Base-by-base conservation (phyloP, 106 monocot genomes). In the Acanthochlamys bracteata region DNA sequence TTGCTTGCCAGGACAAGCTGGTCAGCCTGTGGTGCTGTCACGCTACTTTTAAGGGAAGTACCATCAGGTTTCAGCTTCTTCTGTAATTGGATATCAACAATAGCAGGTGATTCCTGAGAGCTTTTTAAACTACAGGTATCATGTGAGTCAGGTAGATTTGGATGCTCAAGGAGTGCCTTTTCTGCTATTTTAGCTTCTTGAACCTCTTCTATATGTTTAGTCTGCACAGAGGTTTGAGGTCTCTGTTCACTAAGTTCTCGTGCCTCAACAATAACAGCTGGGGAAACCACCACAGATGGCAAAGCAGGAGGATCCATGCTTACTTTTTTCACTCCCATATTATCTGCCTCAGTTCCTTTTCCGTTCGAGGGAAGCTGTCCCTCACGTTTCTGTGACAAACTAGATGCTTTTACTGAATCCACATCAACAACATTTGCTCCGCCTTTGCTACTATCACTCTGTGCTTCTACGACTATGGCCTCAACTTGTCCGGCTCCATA, bases 211-310 rank as follows among this genome's bases (percentile, higher is more conserved):
- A 53, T 71, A 20, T 60, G 42, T 19, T 55, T 61, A 39, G 45
- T 55, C 11, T 66, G 53, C 16, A 33, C 26, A 53, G 3, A 17
- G 62, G 20, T 49, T 49, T 17, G 17, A 45, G 27, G 25, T n/a
- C 22, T 72, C 20, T 63, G 67, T 42, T 64, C 76, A 69, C 42
- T 49, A 10, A 51, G 25, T 46, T 66, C 69, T 66, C 74, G 64
- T 53, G 64, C 51, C 62, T 43, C 10, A 20, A 57, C 45, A 67
- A 64, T 17, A 20, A 54, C 42, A 24, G 33, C 56, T 60, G 64
- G 54, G 12, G 49, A 49, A 17, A 4, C 49, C 13, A 20, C 15
- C 2, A 61, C 56, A 41, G 69, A 51, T 12, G 57, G 51, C 26
- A 57, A 9, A 17, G 26, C 11, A 40, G 41, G 17, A 25, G n/a